phyloP scores from a whole-genome alignment of 768 basidiomycete species.

The Agaricus blazei region DNA sequence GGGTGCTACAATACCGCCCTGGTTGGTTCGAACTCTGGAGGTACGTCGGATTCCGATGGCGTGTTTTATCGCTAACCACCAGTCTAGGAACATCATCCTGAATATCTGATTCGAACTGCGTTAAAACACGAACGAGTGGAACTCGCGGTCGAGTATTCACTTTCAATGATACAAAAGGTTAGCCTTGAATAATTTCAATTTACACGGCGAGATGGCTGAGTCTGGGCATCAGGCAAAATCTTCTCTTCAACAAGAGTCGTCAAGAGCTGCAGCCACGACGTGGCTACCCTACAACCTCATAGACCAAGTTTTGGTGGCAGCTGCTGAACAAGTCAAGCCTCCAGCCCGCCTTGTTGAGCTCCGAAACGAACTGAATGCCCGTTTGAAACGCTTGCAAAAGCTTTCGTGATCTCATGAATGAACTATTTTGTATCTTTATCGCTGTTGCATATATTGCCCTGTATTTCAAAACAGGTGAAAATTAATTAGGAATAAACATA shows the following conservation, averaged over 20 bases:
- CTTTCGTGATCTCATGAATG: conserved; percentile 32
- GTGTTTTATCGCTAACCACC: neutral
- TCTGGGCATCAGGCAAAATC: conserved; percentile 41
- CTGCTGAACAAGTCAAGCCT: conserved; percentile 46
- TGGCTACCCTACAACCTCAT: conserved; percentile 84
- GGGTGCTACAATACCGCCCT: conserved; percentile 64
- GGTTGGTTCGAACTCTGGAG: conserved; percentile 76
- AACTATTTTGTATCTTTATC: conserved; percentile 1
- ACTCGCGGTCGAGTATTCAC: conserved; percentile 69
- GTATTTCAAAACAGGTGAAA: conserved; percentile 15
- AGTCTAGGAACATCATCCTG: conserved; percentile 64
- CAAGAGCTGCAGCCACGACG: conserved; percentile 53
- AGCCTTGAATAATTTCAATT: conserved; percentile 7
- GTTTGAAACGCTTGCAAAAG: conserved; percentile 67
- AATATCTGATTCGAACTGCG: conserved; percentile 76
- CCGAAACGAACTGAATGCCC: conserved; percentile 54
- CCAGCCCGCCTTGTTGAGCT: conserved; percentile 47
- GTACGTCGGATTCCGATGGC: conserved; percentile 28
- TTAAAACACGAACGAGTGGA: conserved; percentile 77
- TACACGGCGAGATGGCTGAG: conserved; percentile 11
- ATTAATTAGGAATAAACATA: conserved; percentile 27
- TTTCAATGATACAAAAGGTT: conserved; percentile 72
- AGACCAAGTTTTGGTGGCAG: conserved; percentile 73
- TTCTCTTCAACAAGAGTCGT: conserved; percentile 42
- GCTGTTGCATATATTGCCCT: conserved; percentile 30